Evolutionary conservation across 352 stramenopile species (phyloP), one percentile per base, ranked within the genome.

Genomic region (Plasmopara viticola): DNA sequence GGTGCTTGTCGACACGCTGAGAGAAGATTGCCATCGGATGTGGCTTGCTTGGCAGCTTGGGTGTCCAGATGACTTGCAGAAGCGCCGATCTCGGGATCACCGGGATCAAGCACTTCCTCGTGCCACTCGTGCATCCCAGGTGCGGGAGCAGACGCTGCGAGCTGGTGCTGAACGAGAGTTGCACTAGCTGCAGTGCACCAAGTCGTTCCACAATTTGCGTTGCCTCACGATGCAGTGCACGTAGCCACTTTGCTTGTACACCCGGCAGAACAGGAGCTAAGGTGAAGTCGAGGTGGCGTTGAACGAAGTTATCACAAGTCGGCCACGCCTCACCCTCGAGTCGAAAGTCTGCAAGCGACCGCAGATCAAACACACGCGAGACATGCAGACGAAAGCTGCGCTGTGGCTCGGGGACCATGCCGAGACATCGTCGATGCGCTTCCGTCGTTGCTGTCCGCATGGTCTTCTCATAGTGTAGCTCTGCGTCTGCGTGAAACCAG

Each of bases 21-120:
- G 39, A 49, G 30, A 48, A 39, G 20, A 56, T 5, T 34, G 28
- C 43, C 40, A 56, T 56, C 17, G 39, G 40, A 18, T 56, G 49
- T 2, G 49, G 49, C 20, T 48, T 49, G 15, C 4, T 47, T 13
- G 49, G 40, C 14, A 28, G 15, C 15, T 6, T 5, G 15, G 40
- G 29, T 28, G 40, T 37, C 49, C 29, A 48, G 4, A 56, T 2
- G 41, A 3, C 28, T 17, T 30, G 29, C 7, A 49, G 40, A 14
- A 56, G 3, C 13, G 28, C 29, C 10, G 20, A 35, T 47, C 20
- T 7, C 20, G 20, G 42, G 29, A 47, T 47, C 8, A 8, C 18
- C n/a, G 42, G 42, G 8, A 47, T 33, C 42, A 47, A 10, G 42
- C 18, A 20, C 18, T 14, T 20, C 25, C 34, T 33, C 20, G 17